Evolutionary conservation across 352 stramenopile species (phyloP), one percentile per base, ranked within the genome.

Genomic region (Globisporangium cederbergense): DNA sequence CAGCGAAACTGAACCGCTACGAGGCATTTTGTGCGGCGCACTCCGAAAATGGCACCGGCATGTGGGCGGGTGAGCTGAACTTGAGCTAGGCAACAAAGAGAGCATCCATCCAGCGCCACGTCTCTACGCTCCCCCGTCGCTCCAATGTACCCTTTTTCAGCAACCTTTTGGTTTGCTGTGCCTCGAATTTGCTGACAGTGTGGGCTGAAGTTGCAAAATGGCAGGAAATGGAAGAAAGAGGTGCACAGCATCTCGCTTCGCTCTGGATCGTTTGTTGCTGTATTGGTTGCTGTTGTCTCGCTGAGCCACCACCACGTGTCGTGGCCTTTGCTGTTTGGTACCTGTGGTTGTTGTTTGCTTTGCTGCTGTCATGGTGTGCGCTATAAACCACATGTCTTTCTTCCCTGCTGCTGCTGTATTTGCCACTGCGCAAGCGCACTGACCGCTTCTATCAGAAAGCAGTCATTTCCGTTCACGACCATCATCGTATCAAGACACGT

Each of bases 71-170:
- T 9, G 32, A 30, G 20, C 30, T 25, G 16, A 40, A 61, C 38
- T 52, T 61, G 8, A 61, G 40, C 38, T 13, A 45, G 14, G 25
- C 2, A 50, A 38, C 54, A 38, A 30, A 14, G 55, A 28, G 10
- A 22, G 55, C 36, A 61, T 40, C 55, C 55, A 61, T 61, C 55
- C 55, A 52, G 38, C 22, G 55, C 55, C 55, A 61, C 43, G 55
- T 61, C 55, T 61, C 55, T 60, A 60, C 54, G 32, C 32, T 36
- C 7, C n/a, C 14, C 49, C n/a, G n/a, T 46, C 30, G 28, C 49
- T 57, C 51, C 34, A 18, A 11, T 2, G 2, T 4, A 18, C 52
- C 52, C 52, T 32, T 8, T 45, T 58, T 13, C 52, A 28, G 13
- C 30, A 58, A 46, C 52, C 32, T 32, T 11, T 20, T 11, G 5